phyloP scores from a whole-genome alignment of 2,329 filamentous ascomycete genomes.

The Didymella arachidicola region DNA sequence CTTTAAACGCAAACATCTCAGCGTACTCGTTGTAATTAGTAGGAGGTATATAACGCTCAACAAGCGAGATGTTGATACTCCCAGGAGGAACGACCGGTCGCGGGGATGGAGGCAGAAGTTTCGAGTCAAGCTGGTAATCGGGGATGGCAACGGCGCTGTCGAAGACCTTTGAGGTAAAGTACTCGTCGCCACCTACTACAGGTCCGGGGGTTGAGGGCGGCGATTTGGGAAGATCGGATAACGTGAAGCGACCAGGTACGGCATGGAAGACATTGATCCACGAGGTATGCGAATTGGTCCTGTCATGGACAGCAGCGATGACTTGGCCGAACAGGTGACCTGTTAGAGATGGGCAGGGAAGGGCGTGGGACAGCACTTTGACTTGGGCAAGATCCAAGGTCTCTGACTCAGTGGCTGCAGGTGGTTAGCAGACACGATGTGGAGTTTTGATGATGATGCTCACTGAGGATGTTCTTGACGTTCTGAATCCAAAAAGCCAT shows the following conservation, averaged over 20 bases:
- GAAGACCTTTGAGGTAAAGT: constrained; percentile 69
- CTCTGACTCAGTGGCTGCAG: constrained; percentile 44
- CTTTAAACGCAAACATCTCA: constrained; percentile 63
- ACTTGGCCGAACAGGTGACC: constrained; percentile 63
- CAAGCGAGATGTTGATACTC: constrained; percentile 66
- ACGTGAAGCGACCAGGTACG: constrained; percentile 67
- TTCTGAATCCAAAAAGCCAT: constrained; percentile 45
- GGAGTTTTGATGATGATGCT: constrained; percentile 18
- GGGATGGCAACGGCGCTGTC: constrained; percentile 67
- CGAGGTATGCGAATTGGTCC: constrained; percentile 60
- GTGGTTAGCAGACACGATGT: constrained; percentile 18
- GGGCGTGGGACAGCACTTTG: constrained; percentile 67
- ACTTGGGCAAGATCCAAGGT: constrained; percentile 53
- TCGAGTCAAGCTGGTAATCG: constrained; percentile 64
- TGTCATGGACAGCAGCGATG: constrained; percentile 63
- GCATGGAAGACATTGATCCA: constrained; percentile 72
- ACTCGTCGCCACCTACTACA: constrained; percentile 62
- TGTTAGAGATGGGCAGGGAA: constrained; percentile 62
- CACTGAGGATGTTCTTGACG: constrained; percentile 45
- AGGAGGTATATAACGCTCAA: constrained; percentile 72
- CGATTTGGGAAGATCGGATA: constrained; percentile 68
- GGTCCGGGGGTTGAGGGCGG: constrained; percentile 66
- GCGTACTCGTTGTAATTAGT: constrained; percentile 65
- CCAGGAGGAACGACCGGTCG: constrained; percentile 66
- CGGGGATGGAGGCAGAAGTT: constrained; percentile 60